A percentile compares a stretch with the other conserved stretches of the same genome.
phyloP scores from a whole-genome alignment of 2,329 filamentous ascomycete genomes.

The Paraconiothyrium sp. region DNA sequence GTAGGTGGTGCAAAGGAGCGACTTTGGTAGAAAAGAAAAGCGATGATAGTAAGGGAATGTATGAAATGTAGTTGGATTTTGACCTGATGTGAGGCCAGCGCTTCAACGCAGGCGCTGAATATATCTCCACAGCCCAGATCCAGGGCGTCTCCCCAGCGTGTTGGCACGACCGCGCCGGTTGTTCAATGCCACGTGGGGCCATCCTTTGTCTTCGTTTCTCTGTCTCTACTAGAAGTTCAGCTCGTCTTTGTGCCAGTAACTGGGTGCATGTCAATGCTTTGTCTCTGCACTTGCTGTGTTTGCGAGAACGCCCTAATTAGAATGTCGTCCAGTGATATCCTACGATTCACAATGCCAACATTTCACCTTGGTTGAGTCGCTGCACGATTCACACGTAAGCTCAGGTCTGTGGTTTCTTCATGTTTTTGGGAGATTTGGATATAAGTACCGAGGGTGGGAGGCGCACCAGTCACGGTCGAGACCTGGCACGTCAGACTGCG shows the following conservation, averaged over 20 bases:
- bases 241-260: not conserved
- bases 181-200: not conserved
- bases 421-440: not conserved
- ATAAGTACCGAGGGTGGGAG: not conserved
- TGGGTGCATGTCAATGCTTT: not conserved
- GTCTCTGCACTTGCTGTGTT: not conserved
- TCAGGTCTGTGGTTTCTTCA: not conserved
- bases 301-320: not conserved
- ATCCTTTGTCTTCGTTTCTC: slow-evolving; percentile 1
- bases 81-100: not conserved
- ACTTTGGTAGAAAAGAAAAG: not conserved
- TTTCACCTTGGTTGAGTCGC: not conserved
- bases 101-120: not conserved
- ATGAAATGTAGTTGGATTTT: not conserved
- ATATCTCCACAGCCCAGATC: slow-evolving; percentile 3
- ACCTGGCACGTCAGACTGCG: not conserved
- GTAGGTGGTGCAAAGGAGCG: not conserved
- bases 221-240: not conserved
- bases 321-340: not conserved
- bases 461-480: not conserved
- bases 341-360: not conserved
- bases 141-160: not conserved
- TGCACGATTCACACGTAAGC: not conserved
- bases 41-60: not conserved
- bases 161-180: not conserved